Percentiles rank a stretch among this genome's conserved stretches.
Evolutionary conservation across 805 yeast species (phyloP).

Genomic region (Suhomyces pyralidae): DNA sequence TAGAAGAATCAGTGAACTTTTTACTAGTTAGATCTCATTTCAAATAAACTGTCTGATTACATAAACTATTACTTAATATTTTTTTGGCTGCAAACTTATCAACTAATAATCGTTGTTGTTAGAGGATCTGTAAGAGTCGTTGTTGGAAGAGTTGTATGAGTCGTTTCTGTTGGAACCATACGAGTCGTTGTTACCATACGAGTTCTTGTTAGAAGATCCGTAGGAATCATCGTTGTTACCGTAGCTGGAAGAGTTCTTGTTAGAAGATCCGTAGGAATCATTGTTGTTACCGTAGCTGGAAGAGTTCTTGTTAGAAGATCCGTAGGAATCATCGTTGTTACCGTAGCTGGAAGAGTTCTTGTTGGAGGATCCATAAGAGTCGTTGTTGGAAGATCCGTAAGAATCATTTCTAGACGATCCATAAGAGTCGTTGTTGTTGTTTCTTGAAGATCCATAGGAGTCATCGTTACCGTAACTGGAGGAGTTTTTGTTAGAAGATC

Average conservation of each 20-base stretch:
- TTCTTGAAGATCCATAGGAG: conserved; percentile 22
- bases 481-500: conserved; percentile 17
- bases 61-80: not conserved
- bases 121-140: conserved; percentile 9
- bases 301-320: conserved; percentile 16
- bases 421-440: conserved; percentile 8
- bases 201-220: conserved; percentile 16
- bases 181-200: conserved; percentile 13
- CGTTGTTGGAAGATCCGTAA: conserved; percentile 19
- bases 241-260: conserved; percentile 1
- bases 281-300: conserved; percentile 15
- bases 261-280: conserved; percentile 10
- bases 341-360: conserved; percentile 18
- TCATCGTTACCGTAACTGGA: conserved; percentile 6
- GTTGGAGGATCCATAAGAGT: conserved; percentile 20
- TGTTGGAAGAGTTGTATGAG: conserved; percentile 21
- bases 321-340: conserved; percentile 15
- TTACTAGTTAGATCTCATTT: not conserved
- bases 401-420: conserved; percentile 19
- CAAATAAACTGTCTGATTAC: not conserved
- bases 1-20: not conserved
- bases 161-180: conserved; percentile 12
- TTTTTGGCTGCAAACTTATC: not conserved
- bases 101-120: conserved; percentile 1
- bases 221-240: not conserved